Base-by-base conservation (phyloP, 2,329 filamentous ascomycete genomes). In the Cladosporium sp. region DNA sequence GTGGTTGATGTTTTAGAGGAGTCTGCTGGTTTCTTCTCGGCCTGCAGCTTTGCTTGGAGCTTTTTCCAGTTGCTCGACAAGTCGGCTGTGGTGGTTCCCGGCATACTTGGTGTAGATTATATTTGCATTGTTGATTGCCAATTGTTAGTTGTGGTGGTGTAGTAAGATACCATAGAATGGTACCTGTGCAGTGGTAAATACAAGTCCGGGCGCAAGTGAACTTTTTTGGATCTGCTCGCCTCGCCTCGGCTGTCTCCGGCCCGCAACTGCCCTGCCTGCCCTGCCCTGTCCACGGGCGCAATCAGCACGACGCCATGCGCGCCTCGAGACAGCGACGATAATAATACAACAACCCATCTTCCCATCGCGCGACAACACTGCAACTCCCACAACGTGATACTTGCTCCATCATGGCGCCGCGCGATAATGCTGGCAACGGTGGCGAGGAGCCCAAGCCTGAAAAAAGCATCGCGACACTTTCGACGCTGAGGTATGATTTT, bases 401-500 rank as follows among this genome's bases (percentile, higher is more conserved):
- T 2, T 3, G 9, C 11, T 34, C 11, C 59, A 61, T 40, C 55
- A 85, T 86, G 83, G 83, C 78, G 65, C 80, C 78, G 66, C 77
- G 80, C 64, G 82, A 69, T 56, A 61, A 63, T 59, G 67, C 65
- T 58, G 66, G 56, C n/a, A 64, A 65, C 38, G 66, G 67, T 47
- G 63, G 59, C 36, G 69, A 70, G 8, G 70, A 71, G 39, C 60
- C 59, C 55, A 82, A 83, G 55, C 79, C 84, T 34, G 84, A 93
- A 74, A 95, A 88, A 72, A 88, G 92, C 58, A 87, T 87, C 70
- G 92, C 92, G 66, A 97, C 92, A 37, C 79, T 94, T 62, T 88
- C 91, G 67, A 93, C 92, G 30, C 81, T 97, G 66, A 84, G 84
- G 88, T 90, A 80, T 69, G 85, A 12, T 77, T 20, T 25, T 14